Evolutionary conservation across 352 stramenopile genomes (phyloP).

Genomic region (Pythium vanterpoolii): DNA sequence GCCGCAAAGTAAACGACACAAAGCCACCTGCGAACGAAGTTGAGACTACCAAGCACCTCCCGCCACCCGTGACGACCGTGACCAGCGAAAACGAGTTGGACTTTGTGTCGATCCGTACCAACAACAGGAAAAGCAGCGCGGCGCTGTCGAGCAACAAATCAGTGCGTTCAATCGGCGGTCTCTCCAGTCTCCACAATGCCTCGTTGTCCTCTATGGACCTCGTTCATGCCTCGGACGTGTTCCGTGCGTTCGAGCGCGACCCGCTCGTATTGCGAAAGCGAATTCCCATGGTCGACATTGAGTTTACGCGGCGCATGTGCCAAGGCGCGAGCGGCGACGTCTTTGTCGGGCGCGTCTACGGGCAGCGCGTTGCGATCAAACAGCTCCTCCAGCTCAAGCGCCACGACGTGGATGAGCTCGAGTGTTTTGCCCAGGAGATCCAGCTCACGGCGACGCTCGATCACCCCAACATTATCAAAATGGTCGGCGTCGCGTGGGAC

Average conservation of each 20-base stretch:
- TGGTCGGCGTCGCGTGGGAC: conserved; percentile 59
- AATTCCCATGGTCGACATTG: conserved; percentile 52
- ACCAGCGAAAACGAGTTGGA: conserved; percentile 6
- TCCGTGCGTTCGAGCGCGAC: conserved; percentile 52
- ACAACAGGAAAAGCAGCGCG: background rate
- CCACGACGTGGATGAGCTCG: conserved; percentile 45
- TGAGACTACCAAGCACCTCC: conserved; percentile 7
- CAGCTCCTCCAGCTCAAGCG: conserved; percentile 33
- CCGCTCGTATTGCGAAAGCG: conserved; percentile 38
- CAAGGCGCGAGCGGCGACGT: conserved; percentile 41
- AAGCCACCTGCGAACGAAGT: background rate
- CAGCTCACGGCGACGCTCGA: conserved; percentile 43
- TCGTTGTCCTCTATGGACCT: conserved; percentile 39
- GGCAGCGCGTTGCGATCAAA: conserved; percentile 45
- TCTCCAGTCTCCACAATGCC: background rate
- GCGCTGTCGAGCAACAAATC: background rate
- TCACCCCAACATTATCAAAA: conserved; percentile 54
- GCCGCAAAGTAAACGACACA: background rate
- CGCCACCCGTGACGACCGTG: background rate
- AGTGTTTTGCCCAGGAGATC: conserved; percentile 55
- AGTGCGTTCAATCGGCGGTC: background rate
- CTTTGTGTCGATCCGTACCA: conserved; percentile 7
- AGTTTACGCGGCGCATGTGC: conserved; percentile 33
- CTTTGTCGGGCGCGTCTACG: conserved; percentile 32
- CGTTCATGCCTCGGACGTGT: conserved; percentile 38